Percentiles rank a stretch among this genome's conserved stretches.
Conservation (phyloP, 2,329 filamentous ascomycete species). For the Alternaria novae-zelandiae region DNA sequence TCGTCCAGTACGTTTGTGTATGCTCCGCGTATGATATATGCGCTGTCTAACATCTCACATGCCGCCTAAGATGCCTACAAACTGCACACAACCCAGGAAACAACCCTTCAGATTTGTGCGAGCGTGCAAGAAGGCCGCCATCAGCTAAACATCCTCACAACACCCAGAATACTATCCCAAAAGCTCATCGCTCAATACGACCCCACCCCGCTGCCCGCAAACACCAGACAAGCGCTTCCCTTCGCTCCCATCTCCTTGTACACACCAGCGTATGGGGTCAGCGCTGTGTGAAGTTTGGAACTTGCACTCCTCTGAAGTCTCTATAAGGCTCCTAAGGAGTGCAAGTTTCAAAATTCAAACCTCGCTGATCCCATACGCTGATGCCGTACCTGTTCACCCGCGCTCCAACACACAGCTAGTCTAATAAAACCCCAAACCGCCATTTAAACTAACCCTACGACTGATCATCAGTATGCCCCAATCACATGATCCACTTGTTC, state of each 20-base stretch:
- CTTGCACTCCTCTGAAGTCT: not conserved
- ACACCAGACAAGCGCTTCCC: too few relatives aligned
- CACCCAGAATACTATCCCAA: too few relatives aligned
- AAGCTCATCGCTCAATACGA: too few relatives aligned
- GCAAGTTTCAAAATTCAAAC: not conserved
- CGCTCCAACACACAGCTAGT: not conserved
- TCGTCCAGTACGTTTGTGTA: not conserved
- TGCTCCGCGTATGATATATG: not conserved
- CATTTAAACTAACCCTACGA: not conserved
- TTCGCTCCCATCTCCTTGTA: not conserved
- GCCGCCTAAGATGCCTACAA: not conserved
- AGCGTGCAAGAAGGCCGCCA: too few relatives aligned
- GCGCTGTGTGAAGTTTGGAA: not conserved
- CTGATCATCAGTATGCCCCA: not conserved
- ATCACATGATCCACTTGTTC: not conserved
- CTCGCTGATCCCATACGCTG: not conserved
- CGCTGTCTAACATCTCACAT: not conserved
- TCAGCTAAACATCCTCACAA: too few relatives aligned
- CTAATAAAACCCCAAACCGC: not conserved
- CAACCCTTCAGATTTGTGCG: too few relatives aligned
- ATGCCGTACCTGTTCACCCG: not conserved
- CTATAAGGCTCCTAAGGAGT: not conserved
- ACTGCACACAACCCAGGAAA: too few relatives aligned
- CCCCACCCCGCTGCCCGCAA: too few relatives aligned
- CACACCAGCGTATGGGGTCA: not conserved